A percentile compares a stretch with the other conserved stretches of the same genome.
Conservation (phyloP, 768 basidiomycete genomes). For the Russula dissimulans region DNA sequence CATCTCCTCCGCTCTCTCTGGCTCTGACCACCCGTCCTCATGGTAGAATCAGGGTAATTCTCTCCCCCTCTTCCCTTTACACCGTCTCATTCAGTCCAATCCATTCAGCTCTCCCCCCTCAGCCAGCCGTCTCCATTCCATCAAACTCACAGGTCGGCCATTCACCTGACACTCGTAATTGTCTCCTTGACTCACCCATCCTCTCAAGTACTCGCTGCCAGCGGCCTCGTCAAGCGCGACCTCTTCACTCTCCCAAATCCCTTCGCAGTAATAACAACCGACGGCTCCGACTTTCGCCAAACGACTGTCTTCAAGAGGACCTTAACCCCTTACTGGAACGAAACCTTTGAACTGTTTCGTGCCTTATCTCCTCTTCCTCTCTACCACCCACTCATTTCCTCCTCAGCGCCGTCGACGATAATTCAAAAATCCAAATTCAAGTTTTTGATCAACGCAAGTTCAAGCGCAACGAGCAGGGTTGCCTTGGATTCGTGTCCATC, state of each 20-base stretch:
- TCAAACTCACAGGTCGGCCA: constrained; percentile 7
- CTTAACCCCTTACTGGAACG: constrained; percentile 72
- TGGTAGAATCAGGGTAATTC: constrained; percentile 2
- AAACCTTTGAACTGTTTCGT: constrained; percentile 71
- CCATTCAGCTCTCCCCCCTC: neutral
- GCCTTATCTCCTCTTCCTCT: neutral
- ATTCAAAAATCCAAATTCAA: constrained; percentile 72
- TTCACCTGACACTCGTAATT: neutral
- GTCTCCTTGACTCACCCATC: neutral
- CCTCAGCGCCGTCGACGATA: constrained; percentile 56
- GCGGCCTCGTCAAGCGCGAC: constrained; percentile 65
- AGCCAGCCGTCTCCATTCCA: neutral
- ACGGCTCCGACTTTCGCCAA: constrained; percentile 65
- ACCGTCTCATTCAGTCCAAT: neutral
- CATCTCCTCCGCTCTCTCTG: neutral
- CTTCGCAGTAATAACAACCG: constrained; percentile 81
- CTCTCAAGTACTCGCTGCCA: constrained; percentile 62
- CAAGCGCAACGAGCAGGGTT: constrained; percentile 77
- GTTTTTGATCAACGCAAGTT: constrained; percentile 88
- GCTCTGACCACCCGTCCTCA: neutral
- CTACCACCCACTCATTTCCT: constrained; percentile 2
- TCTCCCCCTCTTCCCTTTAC: neutral
- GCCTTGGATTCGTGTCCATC: constrained; percentile 41
- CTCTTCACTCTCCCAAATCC: constrained; percentile 79
- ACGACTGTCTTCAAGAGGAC: constrained; percentile 63